A percentile compares a stretch with the other conserved stretches of the same genome.
Evolutionary conservation across 495 filamentous ascomycete species (phyloP).

Genomic region (Neurospora cerealis): DNA sequence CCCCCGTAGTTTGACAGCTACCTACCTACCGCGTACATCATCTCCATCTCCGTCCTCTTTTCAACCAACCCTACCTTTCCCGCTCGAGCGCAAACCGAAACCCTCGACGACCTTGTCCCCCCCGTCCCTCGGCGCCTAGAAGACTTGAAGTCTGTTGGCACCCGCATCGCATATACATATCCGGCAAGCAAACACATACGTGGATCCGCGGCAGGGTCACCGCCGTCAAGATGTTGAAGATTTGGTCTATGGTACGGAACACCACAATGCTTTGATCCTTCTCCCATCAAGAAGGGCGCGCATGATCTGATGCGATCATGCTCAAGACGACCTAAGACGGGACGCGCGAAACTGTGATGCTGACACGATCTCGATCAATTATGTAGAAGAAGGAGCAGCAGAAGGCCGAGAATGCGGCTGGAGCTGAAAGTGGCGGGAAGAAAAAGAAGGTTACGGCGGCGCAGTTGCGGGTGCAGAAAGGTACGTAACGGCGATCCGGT

Average conservation of each 20-base stretch:
- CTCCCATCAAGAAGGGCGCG: neutral
- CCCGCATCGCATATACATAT: neutral
- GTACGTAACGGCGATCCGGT: constrained; percentile 32
- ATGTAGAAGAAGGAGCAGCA: constrained; percentile 87
- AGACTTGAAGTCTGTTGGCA: neutral
- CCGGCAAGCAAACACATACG: neutral
- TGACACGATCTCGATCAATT: constrained; percentile 15
- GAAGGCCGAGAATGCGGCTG: constrained; percentile 77
- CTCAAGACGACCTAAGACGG: neutral
- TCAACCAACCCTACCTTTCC: neutral
- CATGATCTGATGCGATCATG: neutral
- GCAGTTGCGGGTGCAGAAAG: constrained; percentile 92
- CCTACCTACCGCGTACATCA: neutral
- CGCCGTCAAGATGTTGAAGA: constrained; percentile 79
- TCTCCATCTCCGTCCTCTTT: neutral
- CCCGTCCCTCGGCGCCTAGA: neutral
- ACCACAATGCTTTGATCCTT: neutral
- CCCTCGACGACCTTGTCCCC: neutral
- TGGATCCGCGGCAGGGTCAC: neutral
- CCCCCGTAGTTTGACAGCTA: neutral
- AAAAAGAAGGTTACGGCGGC: constrained; percentile 98
- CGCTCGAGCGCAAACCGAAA: neutral
- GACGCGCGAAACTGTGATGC: constrained; percentile 57
- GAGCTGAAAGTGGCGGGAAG: constrained; percentile 54
- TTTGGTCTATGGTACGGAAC: constrained; percentile 89